Evolutionary conservation across 441 rosid species (phyloP).

Genomic region (Gossypium trilobum): DNA sequence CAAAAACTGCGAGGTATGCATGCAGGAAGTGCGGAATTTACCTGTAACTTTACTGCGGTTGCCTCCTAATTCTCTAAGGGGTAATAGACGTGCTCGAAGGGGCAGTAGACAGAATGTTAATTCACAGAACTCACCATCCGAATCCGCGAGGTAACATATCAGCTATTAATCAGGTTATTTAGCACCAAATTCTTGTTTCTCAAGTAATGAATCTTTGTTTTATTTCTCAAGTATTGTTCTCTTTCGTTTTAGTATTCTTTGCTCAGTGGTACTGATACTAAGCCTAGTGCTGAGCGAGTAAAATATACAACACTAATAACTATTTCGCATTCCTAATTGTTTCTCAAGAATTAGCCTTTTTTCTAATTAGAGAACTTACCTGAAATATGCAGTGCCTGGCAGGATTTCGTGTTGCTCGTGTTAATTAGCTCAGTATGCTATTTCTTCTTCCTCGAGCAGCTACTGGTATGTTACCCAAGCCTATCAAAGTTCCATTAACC

Average conservation of each 20-base stretch:
- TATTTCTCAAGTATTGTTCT: background rate
- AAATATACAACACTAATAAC: background rate
- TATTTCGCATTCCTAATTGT: background rate
- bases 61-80: slow-evolving; percentile 36
- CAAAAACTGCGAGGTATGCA: slow-evolving; percentile 82
- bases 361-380: slow-evolving; percentile 3
- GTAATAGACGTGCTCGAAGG: slow-evolving; percentile 25
- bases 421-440: slow-evolving; percentile 84
- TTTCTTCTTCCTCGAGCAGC: slow-evolving; percentile 94
- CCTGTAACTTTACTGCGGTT: slow-evolving; percentile 75
- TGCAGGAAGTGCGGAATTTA: slow-evolving; percentile 68
- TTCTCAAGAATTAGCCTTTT: slow-evolving; percentile 4
- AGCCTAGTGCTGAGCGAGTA: background rate
- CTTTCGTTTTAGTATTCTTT: background rate
- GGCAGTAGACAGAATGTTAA: slow-evolving; percentile 36
- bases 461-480: slow-evolving; percentile 45
- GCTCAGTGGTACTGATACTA: background rate
- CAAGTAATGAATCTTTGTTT: background rate
- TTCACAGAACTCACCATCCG: slow-evolving; percentile 36
- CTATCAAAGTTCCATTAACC: background rate
- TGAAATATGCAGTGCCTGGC: slow-evolving; percentile 74
- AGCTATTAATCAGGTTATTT: background rate
- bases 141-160: slow-evolving; percentile 39
- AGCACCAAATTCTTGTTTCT: background rate
- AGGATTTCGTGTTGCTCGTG: slow-evolving; percentile 86